Percentiles rank a stretch among this genome's conserved stretches.
Evolutionary conservation across 306 rosid species (phyloP).

Genomic region (Cicer judaicum): DNA sequence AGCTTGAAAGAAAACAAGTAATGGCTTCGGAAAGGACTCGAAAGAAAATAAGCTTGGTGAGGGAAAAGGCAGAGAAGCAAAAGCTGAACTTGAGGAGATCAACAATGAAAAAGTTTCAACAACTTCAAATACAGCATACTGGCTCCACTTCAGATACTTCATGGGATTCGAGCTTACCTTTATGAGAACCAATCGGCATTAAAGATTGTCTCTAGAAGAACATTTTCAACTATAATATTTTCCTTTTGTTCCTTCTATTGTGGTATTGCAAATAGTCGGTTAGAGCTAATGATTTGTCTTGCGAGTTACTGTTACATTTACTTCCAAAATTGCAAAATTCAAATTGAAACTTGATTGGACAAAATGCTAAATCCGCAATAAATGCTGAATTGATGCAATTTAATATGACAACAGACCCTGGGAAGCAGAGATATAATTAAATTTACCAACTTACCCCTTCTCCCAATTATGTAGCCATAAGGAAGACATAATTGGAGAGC

Average conservation of each 20-base stretch:
- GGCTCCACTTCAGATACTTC: constrained; percentile 33
- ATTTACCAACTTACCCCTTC: too few species aligned
- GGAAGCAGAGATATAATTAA: too few species aligned
- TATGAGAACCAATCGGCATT: constrained; percentile 19
- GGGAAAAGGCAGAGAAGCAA: constrained; percentile 64
- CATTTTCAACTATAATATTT: neutral
- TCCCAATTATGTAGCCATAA: neutral
- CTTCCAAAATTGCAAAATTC: neutral
- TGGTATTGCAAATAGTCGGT: neutral
- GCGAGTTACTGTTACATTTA: neutral
- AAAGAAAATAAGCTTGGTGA: constrained; percentile 49
- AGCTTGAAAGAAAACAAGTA: constrained; percentile 60
- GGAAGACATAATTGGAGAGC: neutral
- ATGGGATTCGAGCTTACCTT: constrained; percentile 32
- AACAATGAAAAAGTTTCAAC: constrained; percentile 51
- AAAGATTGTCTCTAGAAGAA: neutral
- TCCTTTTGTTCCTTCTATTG: neutral
- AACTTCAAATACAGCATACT: constrained; percentile 41
- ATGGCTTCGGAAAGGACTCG: constrained; percentile 51
- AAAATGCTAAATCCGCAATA: neutral
- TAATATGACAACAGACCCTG: too few species aligned
- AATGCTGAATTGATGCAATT: neutral
- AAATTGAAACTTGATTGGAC: too few species aligned
- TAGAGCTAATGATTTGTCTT: neutral
- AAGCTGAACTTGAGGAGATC: constrained; percentile 52